phyloP scores from a whole-genome alignment of 202 grass and related monocot genomes.

The Dendrocalamus latiflorus region DNA sequence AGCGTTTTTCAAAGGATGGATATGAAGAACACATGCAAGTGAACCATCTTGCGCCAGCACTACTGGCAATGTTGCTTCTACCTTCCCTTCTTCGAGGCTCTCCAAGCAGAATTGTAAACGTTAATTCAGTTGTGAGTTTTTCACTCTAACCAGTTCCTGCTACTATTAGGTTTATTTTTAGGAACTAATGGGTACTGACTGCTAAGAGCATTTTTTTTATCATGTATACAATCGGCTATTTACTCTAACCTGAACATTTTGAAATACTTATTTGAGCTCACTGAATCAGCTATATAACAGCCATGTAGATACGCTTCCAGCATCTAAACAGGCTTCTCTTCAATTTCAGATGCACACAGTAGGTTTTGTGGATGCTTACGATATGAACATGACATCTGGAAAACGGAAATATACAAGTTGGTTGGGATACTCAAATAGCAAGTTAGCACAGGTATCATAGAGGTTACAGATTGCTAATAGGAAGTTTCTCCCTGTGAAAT shows the following conservation, averaged over 20 bases:
- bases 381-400: too few species aligned
- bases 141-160: not conserved
- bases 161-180: not conserved
- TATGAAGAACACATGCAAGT: too few species aligned
- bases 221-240: not conserved
- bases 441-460: constrained; percentile 83
- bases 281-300: not conserved
- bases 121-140: constrained; percentile 89
- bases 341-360: constrained; percentile 71
- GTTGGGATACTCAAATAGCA: constrained; percentile 90
- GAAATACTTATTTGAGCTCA: not conserved
- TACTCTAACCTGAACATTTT: not conserved
- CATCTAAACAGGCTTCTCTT: constrained; percentile 14
- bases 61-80: too few species aligned
- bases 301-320: not conserved
- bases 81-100: too few species aligned
- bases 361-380: too few species aligned
- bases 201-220: not conserved
- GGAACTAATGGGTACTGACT: not conserved
- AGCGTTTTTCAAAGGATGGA: too few species aligned
- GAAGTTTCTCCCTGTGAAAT: not conserved
- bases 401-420: constrained; percentile 74
- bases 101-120: too few species aligned
- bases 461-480: not conserved
- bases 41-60: too few species aligned